Conservation (phyloP, 1,284 basidiomycete species). For the Cryptococcus sp. region DNA sequence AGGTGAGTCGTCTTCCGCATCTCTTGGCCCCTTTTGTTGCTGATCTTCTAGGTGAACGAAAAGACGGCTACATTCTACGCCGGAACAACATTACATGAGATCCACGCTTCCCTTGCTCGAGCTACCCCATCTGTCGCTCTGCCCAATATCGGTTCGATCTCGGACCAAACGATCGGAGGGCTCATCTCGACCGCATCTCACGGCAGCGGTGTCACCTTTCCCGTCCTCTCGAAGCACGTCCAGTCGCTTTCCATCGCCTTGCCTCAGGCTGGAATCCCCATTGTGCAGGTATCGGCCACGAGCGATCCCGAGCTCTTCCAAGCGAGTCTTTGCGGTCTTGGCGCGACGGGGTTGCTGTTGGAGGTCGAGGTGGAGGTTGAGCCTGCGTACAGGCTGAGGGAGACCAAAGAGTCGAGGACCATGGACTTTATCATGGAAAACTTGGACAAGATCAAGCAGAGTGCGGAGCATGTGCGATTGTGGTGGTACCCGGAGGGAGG, state of each 20-base stretch:
- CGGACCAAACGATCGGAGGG: conserved; percentile 92
- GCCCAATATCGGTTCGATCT: conserved; percentile 91
- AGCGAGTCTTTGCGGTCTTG: conserved; percentile 88
- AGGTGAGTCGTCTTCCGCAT: conserved; percentile 56
- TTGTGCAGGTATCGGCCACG: conserved; percentile 21
- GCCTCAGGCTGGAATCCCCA: conserved; percentile 32
- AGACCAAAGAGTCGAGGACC: conserved; percentile 64
- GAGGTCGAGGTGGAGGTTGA: conserved; percentile 73
- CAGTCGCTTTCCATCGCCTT: conserved; percentile 64
- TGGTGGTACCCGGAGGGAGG: conserved; percentile 90
- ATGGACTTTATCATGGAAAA: conserved; percentile 52
- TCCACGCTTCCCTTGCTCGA: conserved; percentile 61
- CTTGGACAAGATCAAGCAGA: conserved; percentile 52
- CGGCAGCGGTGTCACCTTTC: conserved; percentile 76
- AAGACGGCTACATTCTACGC: conserved; percentile 62
- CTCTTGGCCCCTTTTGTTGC: neutral
- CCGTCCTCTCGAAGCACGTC: conserved; percentile 78
- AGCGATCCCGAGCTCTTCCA: conserved; percentile 73
- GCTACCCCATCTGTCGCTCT: conserved; percentile 65
- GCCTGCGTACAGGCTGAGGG: conserved; percentile 73
- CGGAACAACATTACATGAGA: conserved; percentile 69
- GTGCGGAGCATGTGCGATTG: conserved; percentile 80
- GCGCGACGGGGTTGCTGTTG: conserved; percentile 86
- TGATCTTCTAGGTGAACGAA: conserved; percentile 60
- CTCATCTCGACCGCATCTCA: conserved; percentile 92